A percentile compares a stretch with the other conserved stretches of the same genome.
phyloP scores from a whole-genome alignment of 176 grass and related monocot species.

The Alloteropsis semialata region DNA sequence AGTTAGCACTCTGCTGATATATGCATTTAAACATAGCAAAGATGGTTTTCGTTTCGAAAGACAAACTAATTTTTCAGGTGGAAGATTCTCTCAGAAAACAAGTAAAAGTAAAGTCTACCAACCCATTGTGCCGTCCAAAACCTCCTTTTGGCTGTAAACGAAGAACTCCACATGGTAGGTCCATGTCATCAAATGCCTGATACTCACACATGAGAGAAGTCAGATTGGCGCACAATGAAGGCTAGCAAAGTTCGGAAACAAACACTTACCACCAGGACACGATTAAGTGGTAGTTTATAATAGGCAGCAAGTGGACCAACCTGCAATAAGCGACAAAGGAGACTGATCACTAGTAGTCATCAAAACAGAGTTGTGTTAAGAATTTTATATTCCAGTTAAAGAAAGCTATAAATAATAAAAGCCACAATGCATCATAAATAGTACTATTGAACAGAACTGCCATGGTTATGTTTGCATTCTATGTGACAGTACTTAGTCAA shows the following conservation, averaged over 20 bases:
- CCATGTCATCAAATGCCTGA: conserved; percentile 81
- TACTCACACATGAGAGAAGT: conserved; percentile 28
- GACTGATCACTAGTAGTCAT: not conserved
- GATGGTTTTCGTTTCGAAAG: not conserved
- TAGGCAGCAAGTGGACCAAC: conserved; percentile 82
- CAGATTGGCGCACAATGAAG: not conserved
- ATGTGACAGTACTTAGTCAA: not conserved
- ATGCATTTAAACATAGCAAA: conserved; percentile 21
- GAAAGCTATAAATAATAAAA: not conserved
- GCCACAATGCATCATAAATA: not conserved
- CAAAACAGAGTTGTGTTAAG: not conserved
- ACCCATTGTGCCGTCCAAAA: conserved; percentile 85
- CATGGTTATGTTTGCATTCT: not conserved
- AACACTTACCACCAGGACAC: conserved; percentile 65
- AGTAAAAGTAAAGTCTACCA: conserved; percentile 18
- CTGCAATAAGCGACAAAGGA: conserved; percentile 43
- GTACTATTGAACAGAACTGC: not conserved
- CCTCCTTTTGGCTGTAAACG: conserved; percentile 87
- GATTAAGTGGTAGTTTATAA: conserved; percentile 80
- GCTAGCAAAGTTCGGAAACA: not conserved
- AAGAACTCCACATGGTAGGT: conserved; percentile 88
- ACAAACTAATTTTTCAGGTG: not conserved
- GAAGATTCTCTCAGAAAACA: not conserved
- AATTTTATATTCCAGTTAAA: not conserved
- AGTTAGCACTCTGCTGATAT: not conserved